Conservation (phyloP, 2,329 filamentous ascomycete species). For the Colletotrichum truncatum region DNA sequence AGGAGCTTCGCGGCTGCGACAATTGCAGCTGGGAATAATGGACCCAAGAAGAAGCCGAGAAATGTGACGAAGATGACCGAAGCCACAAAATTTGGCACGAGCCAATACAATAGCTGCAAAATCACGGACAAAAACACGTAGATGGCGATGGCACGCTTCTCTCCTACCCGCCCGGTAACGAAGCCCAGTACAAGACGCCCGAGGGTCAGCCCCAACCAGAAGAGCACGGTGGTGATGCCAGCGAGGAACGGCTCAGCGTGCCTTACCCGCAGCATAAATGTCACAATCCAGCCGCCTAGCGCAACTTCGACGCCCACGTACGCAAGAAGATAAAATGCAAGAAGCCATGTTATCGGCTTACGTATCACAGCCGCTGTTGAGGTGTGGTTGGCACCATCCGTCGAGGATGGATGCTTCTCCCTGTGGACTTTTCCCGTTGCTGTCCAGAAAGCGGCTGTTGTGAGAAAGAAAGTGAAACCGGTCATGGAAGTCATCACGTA, state of each 20-base stretch:
- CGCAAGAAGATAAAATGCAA: slow-evolving; percentile 76
- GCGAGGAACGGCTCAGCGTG: slow-evolving; percentile 74
- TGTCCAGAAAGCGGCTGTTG: slow-evolving; percentile 68
- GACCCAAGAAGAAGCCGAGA: slow-evolving; percentile 82
- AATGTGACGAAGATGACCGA: slow-evolving; percentile 77
- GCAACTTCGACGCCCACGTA: slow-evolving; percentile 84
- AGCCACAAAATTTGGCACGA: slow-evolving; percentile 79
- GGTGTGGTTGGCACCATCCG: slow-evolving; percentile 48
- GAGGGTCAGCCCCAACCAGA: slow-evolving; percentile 84
- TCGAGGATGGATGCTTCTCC: slow-evolving; percentile 39
- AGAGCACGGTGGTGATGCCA: slow-evolving; percentile 80
- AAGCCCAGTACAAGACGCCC: slow-evolving; percentile 80
- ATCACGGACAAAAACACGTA: slow-evolving; percentile 73
- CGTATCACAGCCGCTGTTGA: slow-evolving; percentile 56
- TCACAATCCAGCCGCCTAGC: slow-evolving; percentile 81
- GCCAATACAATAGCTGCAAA: slow-evolving; percentile 81
- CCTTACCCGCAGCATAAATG: slow-evolving; percentile 85
- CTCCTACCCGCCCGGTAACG: slow-evolving; percentile 69
- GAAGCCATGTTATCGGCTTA: slow-evolving; percentile 73
- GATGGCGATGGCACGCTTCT: slow-evolving; percentile 6
- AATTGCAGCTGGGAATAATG: slow-evolving; percentile 79
- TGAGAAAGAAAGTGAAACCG: slow-evolving; percentile 62
- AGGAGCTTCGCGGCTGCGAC: slow-evolving; percentile 79
- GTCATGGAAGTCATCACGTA: slow-evolving; percentile 75
- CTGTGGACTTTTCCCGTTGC: slow-evolving; percentile 68